Conservation (phyloP, 2,329 filamentous ascomycete species). For the Lecanoromycetidae sp. region DNA sequence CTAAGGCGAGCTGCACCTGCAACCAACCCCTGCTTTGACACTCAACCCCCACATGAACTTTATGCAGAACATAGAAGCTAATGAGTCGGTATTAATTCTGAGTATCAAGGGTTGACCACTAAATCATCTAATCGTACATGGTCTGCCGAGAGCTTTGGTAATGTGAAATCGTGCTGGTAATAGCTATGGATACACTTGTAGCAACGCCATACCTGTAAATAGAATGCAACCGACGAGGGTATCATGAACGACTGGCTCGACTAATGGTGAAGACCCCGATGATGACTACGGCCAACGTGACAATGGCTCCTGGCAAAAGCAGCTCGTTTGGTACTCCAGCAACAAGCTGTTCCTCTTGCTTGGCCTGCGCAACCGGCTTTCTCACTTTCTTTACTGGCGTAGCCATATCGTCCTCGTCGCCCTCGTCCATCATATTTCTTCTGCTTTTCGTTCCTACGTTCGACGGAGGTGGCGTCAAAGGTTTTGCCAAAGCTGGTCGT, state of each 20-base stretch:
- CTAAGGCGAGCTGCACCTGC: neutral
- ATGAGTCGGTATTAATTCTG: neutral
- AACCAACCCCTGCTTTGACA: neutral
- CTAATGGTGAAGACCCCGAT: constrained; percentile 84
- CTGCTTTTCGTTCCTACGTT: constrained; percentile 35
- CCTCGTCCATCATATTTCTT: constrained; percentile 33
- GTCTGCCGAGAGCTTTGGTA: neutral
- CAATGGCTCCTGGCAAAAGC: constrained; percentile 83
- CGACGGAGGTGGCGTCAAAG: constrained; percentile 42
- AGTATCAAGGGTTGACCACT: neutral
- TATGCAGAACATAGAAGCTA: constrained; percentile 2
- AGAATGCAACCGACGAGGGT: neutral
- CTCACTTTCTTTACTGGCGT: constrained; percentile 35
- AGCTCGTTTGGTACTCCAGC: constrained; percentile 88
- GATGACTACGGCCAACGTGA: constrained; percentile 89
- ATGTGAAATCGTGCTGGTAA: neutral
- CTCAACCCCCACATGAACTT: neutral
- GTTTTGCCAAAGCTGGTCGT: constrained; percentile 40
- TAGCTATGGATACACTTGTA: neutral
- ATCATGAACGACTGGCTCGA: constrained; percentile 43
- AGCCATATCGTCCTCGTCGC: constrained; percentile 26
- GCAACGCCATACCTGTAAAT: neutral
- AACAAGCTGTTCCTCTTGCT: constrained; percentile 64
- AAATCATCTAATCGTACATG: constrained; percentile 1
- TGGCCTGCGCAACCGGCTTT: constrained; percentile 36